Base-by-base conservation (phyloP, 208 protist species). In the Crithidia fasciculata region DNA sequence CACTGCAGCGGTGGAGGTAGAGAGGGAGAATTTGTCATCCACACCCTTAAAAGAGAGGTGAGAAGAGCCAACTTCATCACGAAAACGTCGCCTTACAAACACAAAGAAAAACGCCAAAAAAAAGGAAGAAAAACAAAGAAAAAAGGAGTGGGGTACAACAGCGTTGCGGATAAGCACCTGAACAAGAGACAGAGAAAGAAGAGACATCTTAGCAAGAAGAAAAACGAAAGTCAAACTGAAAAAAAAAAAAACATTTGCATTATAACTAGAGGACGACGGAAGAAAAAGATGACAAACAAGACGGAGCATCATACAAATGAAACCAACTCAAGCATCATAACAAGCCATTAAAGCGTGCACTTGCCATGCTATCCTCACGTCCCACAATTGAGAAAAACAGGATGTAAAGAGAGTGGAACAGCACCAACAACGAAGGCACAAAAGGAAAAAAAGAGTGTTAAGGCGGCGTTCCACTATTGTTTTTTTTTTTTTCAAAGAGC, bases 191-290 rank as follows among this genome's bases (percentile, higher is more conserved):
- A 54, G 12, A 68, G 28, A 40, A 12, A 68, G 18, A 7, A 19
- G 7, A 50, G 19, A 43, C 15, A 19, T n/a, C 16, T 15, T 5
- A 8, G 7, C 7, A 55, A 69, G 59, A 69, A 13, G 28, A 12
- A 66, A 50, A 69, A 36, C 28, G 28, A 28, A 28, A 28, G 28
- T 28, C 28, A 28, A 28, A 28, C 28, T 0, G 28, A 28, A 28
- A 28, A 12, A 55, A 65, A 45, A 55, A 70, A 53, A 58, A 60
- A 69, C 37, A 73, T 28, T 28, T 28, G 28, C 28, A 28, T 1
- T 1, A 28, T 28, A 28, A 28, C 28, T 28, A 28, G 1, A 28
- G 28, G 28, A 28, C 28, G 28, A 28, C 0, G 28, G 59, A 2
- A 65, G 62, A 19, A 44, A 64, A 10, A 37, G n/a, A 5, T 50